Conservation (phyloP, 1,284 basidiomycete species). For the Phellopilus nigrolimitatus region DNA sequence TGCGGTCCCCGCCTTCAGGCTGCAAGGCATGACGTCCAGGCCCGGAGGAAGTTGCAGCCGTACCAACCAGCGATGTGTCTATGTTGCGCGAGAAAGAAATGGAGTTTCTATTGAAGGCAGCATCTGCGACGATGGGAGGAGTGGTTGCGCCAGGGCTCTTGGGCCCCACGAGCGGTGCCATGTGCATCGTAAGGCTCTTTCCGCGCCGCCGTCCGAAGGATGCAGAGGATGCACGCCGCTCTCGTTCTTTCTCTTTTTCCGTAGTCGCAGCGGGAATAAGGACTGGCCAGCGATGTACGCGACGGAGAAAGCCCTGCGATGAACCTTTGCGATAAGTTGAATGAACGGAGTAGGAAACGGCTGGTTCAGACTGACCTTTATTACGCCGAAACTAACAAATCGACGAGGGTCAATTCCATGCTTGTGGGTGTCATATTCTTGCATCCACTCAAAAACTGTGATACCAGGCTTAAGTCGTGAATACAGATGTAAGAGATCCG, state of each 20-base stretch:
- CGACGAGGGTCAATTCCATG: constrained; percentile 86
- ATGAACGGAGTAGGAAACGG: neutral
- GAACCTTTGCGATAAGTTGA: neutral
- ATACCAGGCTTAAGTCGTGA: constrained; percentile 81
- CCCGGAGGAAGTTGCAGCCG: constrained; percentile 21
- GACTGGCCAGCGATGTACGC: constrained; percentile 91
- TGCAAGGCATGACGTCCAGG: constrained; percentile 24
- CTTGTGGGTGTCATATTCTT: constrained; percentile 63
- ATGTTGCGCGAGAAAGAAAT: neutral
- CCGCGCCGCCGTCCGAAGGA: constrained; percentile 36
- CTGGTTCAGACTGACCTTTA: constrained; percentile 66
- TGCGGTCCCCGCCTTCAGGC: constrained; percentile 16
- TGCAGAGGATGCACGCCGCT: constrained; percentile 11
- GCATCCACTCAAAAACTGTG: constrained; percentile 89
- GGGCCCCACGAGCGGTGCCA: constrained; percentile 1
- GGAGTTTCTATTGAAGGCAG: neutral
- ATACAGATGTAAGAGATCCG: constrained; percentile 80
- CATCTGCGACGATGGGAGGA: constrained; percentile 8
- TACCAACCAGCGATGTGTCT: constrained; percentile 14
- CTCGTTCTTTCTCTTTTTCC: constrained; percentile 20
- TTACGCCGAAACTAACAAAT: constrained; percentile 98
- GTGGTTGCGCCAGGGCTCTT: constrained; percentile 10
- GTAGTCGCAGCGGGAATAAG: constrained; percentile 37
- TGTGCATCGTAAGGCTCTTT: constrained; percentile 32
- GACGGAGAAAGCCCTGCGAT: constrained; percentile 78